Percentiles rank a stretch among this genome's conserved stretches.
phyloP scores from a whole-genome alignment of 768 basidiomycete genomes.

The Psilocybe subaeruginosa region DNA sequence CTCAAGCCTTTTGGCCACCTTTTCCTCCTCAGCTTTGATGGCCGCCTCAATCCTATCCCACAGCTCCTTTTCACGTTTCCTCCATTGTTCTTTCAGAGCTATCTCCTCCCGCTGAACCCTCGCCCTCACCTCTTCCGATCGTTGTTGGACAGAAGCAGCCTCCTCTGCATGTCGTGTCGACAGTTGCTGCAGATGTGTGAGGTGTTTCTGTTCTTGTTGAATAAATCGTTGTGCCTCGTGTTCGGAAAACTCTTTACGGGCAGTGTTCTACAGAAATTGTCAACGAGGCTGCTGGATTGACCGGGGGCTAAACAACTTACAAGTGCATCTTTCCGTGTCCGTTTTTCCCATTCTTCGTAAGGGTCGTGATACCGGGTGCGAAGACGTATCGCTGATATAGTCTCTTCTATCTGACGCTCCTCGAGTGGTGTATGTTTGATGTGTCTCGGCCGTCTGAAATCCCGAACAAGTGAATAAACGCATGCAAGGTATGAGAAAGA shows the following conservation, averaged over 20 bases:
- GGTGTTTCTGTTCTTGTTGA: slow-evolving; percentile 48
- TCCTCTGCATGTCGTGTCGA: slow-evolving; percentile 50
- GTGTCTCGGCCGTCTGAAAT: slow-evolving; percentile 28
- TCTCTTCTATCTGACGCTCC: slow-evolving; percentile 47
- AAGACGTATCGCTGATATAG: slow-evolving; percentile 53
- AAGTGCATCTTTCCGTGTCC: slow-evolving; percentile 53
- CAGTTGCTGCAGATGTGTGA: slow-evolving; percentile 35
- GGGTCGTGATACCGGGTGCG: slow-evolving; percentile 55
- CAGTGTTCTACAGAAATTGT: slow-evolving; percentile 36
- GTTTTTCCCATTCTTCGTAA: slow-evolving; percentile 60
- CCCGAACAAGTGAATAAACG: background rate
- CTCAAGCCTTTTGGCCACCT: slow-evolving; percentile 48
- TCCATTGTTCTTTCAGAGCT: slow-evolving; percentile 46
- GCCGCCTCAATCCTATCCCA: slow-evolving; percentile 64
- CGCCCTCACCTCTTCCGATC: slow-evolving; percentile 45
- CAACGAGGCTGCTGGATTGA: background rate
- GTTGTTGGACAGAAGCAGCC: slow-evolving; percentile 31
- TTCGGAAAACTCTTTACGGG: slow-evolving; percentile 43
- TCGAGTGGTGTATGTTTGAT: slow-evolving; percentile 38
- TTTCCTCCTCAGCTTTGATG: slow-evolving; percentile 68
- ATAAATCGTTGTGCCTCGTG: slow-evolving; percentile 31
- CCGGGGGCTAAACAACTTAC: slow-evolving; percentile 33
- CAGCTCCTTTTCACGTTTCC: slow-evolving; percentile 52
- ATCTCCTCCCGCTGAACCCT: slow-evolving; percentile 50
- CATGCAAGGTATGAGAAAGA: background rate